Base-by-base conservation (phyloP, 164 flowering plant genomes). In the Vitis rotundifolia region DNA sequence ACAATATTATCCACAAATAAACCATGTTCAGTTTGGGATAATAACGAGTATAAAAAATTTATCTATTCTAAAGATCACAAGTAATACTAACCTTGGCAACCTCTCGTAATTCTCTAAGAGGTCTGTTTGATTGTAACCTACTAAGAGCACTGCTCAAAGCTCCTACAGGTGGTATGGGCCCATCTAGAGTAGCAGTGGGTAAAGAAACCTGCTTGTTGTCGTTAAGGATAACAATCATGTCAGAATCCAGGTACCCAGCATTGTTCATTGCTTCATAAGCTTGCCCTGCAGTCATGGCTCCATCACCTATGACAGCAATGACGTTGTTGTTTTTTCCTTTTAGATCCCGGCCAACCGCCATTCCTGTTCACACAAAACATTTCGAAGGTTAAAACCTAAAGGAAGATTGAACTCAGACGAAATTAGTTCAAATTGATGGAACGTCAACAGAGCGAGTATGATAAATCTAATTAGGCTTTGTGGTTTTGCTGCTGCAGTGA, bases 241-340 rank as follows among this genome's bases (percentile, higher is more conserved):
- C 95, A 3, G 97, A 87, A 64, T 94, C 99, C n/a, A 94, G 74
- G 78, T 94, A 92, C 12, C 99, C 99, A 6, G 99, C 97, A 70
- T 94, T 94, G 83, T 94, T 94, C 99, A 94, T 92, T 65, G 99
- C 99, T 74, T 94, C 99, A 73, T 91, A 95, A 67, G 99, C 99
- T 78, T 95, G 99, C 49, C 99, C 99, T 5, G 99, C 99, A 48
- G 99, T 95, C 99, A 93, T 93, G 71, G 99, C 97, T 68, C 99
- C 99, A 76, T 95, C 99, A 31, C 99, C 99, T 71, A 95, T 95
- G 9, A 95, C 93, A 57, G 98, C 90, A 76, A 95, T 74, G 0
- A 95, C 99, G 68, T 84, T 63, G 75, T 93, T 95, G 51, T 89
- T 84, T 76, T 82, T 77, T 28, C 99, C 99, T 72, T 92, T 90